A percentile compares a stretch with the other conserved stretches of the same genome.
Conservation (phyloP, 106 monocot genomes). For the Vanilla planifolia region DNA sequence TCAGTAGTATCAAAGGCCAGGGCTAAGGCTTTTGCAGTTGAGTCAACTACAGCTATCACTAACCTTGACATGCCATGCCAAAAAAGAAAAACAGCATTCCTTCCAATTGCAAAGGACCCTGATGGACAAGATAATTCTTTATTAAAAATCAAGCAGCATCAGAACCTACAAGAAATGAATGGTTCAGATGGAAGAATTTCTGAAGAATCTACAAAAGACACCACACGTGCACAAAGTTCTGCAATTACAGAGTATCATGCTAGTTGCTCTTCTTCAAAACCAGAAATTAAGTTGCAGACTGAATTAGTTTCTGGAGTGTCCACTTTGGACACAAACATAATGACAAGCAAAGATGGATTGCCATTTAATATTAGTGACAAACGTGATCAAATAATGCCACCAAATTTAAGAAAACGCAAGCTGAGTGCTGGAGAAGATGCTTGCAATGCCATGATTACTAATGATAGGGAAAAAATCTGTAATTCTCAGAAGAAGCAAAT, state of each 20-base stretch:
- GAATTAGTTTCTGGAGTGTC: background rate
- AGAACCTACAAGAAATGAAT: constrained; percentile 5
- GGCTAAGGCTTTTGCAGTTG: constrained; percentile 2
- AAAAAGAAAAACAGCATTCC: background rate
- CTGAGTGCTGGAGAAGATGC: constrained; percentile 11
- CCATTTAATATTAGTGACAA: constrained; percentile 11
- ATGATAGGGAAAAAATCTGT: constrained; percentile 21
- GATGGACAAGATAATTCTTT: background rate
- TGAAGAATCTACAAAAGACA: background rate
- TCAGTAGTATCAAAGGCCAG: constrained; percentile 4
- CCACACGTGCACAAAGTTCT: background rate
- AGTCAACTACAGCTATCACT: background rate
- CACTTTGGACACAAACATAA: background rate
- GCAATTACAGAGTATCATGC: constrained; percentile 8
- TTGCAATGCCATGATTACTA: constrained; percentile 10
- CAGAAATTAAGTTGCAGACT: constrained; percentile 3
- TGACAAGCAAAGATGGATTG: constrained; percentile 5
- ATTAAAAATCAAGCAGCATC: constrained; percentile 6
- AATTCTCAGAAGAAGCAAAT: constrained; percentile 22
- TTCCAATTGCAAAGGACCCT: constrained; percentile 3
- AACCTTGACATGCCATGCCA: background rate
- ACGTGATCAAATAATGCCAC: constrained; percentile 10
- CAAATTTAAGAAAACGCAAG: constrained; percentile 14
- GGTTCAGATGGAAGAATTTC: constrained; percentile 9
- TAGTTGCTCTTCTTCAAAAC: background rate